A percentile compares a stretch with the other conserved stretches of the same genome.
Evolutionary conservation across 139 green algal species (phyloP).

Genomic region (Auxenochlorella pyrenoidosa): DNA sequence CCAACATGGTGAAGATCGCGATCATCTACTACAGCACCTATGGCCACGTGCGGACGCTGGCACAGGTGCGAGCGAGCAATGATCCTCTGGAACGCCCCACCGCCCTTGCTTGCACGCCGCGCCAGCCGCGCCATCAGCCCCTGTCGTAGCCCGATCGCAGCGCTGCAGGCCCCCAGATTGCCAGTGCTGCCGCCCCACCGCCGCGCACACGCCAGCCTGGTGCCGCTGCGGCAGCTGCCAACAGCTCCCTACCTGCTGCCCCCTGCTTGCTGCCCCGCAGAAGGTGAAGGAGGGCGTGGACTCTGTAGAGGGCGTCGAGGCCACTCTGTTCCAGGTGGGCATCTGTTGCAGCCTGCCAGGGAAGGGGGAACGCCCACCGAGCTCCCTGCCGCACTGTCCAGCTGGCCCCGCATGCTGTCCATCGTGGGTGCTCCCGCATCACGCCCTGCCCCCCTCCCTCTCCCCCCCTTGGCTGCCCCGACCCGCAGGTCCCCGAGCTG

Average conservation of each 20-base stretch:
- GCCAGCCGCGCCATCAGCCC: too few relatives aligned
- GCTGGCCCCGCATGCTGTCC: too few relatives aligned
- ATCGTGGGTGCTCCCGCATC: too few relatives aligned
- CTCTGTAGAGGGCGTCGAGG: conserved; percentile 38
- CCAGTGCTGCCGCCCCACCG: neutral
- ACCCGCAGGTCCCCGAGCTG: conserved; percentile 55
- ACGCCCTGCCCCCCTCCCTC: neutral
- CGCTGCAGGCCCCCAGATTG: too few relatives aligned
- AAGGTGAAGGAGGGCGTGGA: conserved; percentile 55
- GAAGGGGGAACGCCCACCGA: too few relatives aligned
- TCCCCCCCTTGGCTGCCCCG: neutral
- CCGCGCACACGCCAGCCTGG: neutral
- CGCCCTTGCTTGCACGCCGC: neutral
- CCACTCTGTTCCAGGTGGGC: conserved; percentile 50
- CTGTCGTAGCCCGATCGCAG: too few relatives aligned
- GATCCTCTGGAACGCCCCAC: neutral
- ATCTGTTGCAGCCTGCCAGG: neutral
- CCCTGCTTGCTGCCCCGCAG: neutral
- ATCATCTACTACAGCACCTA: conserved; percentile 56
- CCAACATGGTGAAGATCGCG: conserved; percentile 21
- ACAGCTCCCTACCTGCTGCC: neutral
- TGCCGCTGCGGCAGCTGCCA: neutral
- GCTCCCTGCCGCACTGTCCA: too few relatives aligned
- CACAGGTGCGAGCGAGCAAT: conserved; percentile 22
- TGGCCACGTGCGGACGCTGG: conserved; percentile 57